phyloP scores from a whole-genome alignment of 805 yeast species.

The Saccharomycopsis sp. region DNA sequence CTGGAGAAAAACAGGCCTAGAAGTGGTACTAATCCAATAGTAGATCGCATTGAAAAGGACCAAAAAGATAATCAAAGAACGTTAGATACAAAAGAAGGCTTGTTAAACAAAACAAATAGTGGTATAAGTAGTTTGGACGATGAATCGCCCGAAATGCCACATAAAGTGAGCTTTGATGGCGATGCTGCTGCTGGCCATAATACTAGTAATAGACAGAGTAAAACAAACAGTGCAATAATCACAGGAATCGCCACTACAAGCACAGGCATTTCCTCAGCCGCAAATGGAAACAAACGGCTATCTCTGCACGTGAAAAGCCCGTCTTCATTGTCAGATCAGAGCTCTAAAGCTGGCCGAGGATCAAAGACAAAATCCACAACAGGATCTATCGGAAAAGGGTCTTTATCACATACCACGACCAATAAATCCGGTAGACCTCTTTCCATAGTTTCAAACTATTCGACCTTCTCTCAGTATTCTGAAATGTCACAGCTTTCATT shows the following conservation, averaged over 20 bases:
- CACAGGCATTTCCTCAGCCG: neutral
- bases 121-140: neutral
- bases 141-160: neutral
- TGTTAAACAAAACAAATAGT: neutral
- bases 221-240: neutral
- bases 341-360: neutral
- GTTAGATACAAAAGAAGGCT: neutral
- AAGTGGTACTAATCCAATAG: too few relatives aligned
- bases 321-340: neutral
- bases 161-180: neutral
- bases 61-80: neutral
- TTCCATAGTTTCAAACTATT: conserved; percentile 16
- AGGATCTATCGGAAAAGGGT: neutral
- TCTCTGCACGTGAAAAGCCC: neutral
- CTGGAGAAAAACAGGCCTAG: too few relatives aligned
- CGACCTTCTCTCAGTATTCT: conserved; percentile 15
- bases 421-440: conserved; percentile 10
- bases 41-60: too few relatives aligned
- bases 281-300: neutral
- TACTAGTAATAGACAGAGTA: neutral
- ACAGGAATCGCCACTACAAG: neutral
- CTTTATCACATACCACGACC: neutral
- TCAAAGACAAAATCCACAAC: neutral
- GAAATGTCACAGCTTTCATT: conserved; percentile 19
- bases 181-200: neutral